Percentiles rank a stretch among this genome's conserved stretches.
These are phyloP conservation scores for Mortierella sp. DNA, from an alignment of 371 early-diverging fungal genomes.

Conservation along the genomic window DNA sequence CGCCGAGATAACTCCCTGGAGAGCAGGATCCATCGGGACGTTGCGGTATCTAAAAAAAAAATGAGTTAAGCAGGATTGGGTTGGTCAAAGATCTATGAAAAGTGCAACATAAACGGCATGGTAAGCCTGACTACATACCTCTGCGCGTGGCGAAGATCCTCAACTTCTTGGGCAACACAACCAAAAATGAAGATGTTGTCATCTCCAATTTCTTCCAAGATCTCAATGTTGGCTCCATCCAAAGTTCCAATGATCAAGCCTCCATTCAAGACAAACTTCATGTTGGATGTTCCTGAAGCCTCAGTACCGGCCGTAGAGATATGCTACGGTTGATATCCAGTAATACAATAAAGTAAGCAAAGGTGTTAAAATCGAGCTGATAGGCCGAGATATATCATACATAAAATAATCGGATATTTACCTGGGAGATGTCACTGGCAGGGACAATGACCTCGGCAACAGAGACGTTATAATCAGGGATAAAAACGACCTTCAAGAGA, in stretches of 20 bases:
- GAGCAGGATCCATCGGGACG: slow-evolving; percentile 74
- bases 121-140: slow-evolving; percentile 44
- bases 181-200: slow-evolving; percentile 97
- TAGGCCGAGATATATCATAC: too few relatives aligned
- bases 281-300: slow-evolving; percentile 97
- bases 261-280: slow-evolving; percentile 97
- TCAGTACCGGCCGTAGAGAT: slow-evolving; percentile 96
- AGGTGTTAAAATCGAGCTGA: too few relatives aligned
- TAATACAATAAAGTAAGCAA: neutral
- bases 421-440: slow-evolving; percentile 92
- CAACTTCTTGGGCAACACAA: slow-evolving; percentile 84
- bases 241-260: slow-evolving; percentile 91
- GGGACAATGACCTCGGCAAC: slow-evolving; percentile 91
- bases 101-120: neutral
- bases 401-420: neutral
- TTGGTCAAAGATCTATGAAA: neutral
- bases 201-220: slow-evolving; percentile 90
- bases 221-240: slow-evolving; percentile 95
- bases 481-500: slow-evolving; percentile 89
- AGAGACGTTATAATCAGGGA: slow-evolving; percentile 95
- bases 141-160: slow-evolving; percentile 87
- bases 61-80: too few relatives aligned
- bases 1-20: slow-evolving; percentile 78
- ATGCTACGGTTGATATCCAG: slow-evolving; percentile 51
- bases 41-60: slow-evolving; percentile 66